A percentile compares a stretch with the other conserved stretches of the same genome.
phyloP scores from a whole-genome alignment of 345 rosid species.

The Ceriops tagal region DNA sequence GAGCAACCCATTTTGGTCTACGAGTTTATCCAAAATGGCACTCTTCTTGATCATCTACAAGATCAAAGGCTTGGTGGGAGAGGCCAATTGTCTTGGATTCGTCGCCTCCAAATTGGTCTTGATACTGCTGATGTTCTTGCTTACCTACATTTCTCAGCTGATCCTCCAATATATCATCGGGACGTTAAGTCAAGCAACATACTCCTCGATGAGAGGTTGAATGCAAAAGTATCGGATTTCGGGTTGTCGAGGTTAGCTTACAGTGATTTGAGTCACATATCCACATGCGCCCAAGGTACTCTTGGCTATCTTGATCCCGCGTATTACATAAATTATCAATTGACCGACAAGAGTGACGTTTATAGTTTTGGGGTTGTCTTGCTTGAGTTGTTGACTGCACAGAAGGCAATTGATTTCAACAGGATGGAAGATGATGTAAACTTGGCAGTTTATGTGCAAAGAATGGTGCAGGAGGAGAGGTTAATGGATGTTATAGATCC shows the following conservation, averaged over 20 bases:
- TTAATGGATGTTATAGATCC: slow-evolving; percentile 40
- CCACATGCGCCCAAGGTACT: slow-evolving; percentile 55
- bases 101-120: slow-evolving; percentile 40
- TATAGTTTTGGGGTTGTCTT: slow-evolving; percentile 54
- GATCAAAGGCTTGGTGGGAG: background rate
- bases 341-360: slow-evolving; percentile 55
- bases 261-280: slow-evolving; percentile 42
- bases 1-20: slow-evolving; percentile 51
- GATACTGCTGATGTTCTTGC: slow-evolving; percentile 43
- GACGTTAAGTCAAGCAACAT: slow-evolving; percentile 57
- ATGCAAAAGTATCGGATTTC: slow-evolving; percentile 47
- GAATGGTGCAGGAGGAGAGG: slow-evolving; percentile 39
- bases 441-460: slow-evolving; percentile 36
- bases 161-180: slow-evolving; percentile 46
- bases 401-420: slow-evolving; percentile 43
- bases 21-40: slow-evolving; percentile 41
- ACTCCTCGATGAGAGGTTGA: slow-evolving; percentile 40
- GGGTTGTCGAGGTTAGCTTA: slow-evolving; percentile 46
- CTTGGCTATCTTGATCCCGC: slow-evolving; percentile 50
- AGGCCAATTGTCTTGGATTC: slow-evolving; percentile 22
- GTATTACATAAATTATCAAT: slow-evolving; percentile 41
- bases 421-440: slow-evolving; percentile 45
- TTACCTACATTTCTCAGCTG: slow-evolving; percentile 45
- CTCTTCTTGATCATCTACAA: slow-evolving; percentile 37
- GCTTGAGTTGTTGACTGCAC: slow-evolving; percentile 44